A percentile compares a stretch with the other conserved stretches of the same genome.
Evolutionary conservation across 306 rosid species (phyloP).

Genomic region (Lablab purpureus): DNA sequence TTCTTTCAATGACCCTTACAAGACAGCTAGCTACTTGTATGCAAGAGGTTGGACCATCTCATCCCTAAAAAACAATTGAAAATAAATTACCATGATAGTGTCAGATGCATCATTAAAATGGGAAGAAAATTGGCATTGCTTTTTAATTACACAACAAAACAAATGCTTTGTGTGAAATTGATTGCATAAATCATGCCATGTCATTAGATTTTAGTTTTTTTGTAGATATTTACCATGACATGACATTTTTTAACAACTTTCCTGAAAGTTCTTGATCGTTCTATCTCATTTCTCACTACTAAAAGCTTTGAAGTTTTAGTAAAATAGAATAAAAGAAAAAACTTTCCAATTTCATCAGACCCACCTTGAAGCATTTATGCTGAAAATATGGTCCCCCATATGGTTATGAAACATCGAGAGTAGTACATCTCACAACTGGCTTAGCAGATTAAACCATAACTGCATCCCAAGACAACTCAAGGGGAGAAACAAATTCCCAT

Average conservation of each 20-base stretch:
- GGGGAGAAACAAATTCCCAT: slow-evolving; percentile 52
- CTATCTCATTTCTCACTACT: neutral
- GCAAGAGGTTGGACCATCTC: slow-evolving; percentile 49
- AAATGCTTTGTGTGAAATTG: neutral
- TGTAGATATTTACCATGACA: neutral
- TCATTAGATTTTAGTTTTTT: neutral
- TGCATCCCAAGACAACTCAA: slow-evolving; percentile 46
- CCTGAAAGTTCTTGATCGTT: neutral
- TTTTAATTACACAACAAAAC: slow-evolving; percentile 13
- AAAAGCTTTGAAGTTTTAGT: neutral
- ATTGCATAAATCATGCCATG: neutral
- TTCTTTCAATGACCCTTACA: slow-evolving; percentile 50
- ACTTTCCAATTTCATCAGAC: slow-evolving; percentile 53
- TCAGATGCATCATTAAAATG: slow-evolving; percentile 39
- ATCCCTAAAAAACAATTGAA: slow-evolving; percentile 42
- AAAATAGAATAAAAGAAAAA: slow-evolving; percentile 44
- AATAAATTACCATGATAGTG: slow-evolving; percentile 52
- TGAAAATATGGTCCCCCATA: slow-evolving; percentile 50
- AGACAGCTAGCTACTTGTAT: slow-evolving; percentile 53
- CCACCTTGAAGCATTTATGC: slow-evolving; percentile 55
- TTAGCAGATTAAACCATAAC: slow-evolving; percentile 53
- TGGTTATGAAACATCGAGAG: slow-evolving; percentile 40
- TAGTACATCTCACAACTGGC: slow-evolving; percentile 40
- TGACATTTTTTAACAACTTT: neutral
- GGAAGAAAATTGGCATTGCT: slow-evolving; percentile 3